Evolutionary conservation across 768 basidiomycete genomes (phyloP).

Genomic region (Hysterangium stoloniferum): DNA sequence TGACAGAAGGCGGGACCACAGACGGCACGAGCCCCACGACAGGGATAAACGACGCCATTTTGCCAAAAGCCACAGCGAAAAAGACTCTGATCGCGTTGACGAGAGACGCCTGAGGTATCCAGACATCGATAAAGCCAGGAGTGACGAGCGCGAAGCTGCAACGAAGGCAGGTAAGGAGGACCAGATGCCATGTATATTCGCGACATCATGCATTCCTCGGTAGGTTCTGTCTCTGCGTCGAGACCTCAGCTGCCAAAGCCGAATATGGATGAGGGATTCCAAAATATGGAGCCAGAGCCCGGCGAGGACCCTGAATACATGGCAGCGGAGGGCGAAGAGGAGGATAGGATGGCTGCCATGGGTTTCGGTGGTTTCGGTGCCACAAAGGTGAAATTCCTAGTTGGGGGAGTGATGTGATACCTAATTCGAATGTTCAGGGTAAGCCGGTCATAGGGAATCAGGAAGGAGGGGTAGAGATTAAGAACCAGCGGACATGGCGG

Average conservation of each 20-base stretch:
- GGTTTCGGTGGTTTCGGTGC: conserved; percentile 81
- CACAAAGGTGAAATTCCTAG: conserved; percentile 61
- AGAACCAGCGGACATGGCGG: conserved; percentile 86
- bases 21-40: conserved; percentile 6
- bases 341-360: conserved; percentile 86
- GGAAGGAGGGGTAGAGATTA: conserved; percentile 56
- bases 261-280: conserved; percentile 24
- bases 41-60: conserved; percentile 25
- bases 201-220: no score
- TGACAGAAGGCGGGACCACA: conserved; percentile 13
- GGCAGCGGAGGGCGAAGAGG: conserved; percentile 54
- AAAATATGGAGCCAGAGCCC: conserved; percentile 44
- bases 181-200: no score
- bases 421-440: conserved; percentile 38
- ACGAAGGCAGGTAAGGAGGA: not conserved
- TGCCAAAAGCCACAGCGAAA: conserved; percentile 34
- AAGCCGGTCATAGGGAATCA: conserved; percentile 80
- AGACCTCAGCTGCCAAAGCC: conserved; percentile 17
- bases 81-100: conserved; percentile 22
- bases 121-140: conserved; percentile 21
- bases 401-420: not conserved
- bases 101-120: conserved; percentile 29
- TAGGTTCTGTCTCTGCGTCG: conserved; percentile 5
- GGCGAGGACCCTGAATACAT: conserved; percentile 32
- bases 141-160: conserved; percentile 10